Evolutionary conservation across 2,329 filamentous ascomycete species (phyloP), one percentile per base, ranked within the genome.

Genomic region (Aspergillus clavatus): DNA sequence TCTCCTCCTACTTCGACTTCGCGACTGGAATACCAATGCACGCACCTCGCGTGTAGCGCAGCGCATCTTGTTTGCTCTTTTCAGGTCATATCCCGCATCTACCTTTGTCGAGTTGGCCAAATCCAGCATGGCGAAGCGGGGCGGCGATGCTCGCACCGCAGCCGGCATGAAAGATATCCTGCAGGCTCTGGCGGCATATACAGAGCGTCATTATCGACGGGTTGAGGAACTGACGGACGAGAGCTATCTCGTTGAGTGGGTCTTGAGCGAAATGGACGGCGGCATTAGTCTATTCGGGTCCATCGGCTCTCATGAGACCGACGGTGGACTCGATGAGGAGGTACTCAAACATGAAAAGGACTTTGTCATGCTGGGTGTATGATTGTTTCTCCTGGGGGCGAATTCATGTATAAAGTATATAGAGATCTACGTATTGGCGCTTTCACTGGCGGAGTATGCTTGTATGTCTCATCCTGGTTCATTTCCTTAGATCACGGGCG

Each of bases 11-110:
- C 74, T 91, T 28, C 78, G 93, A 47, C 70, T 96, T 36, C 80
- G 94, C 37, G 93, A 98, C 70, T 98, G 93, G 93, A 98, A 98
- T 65, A 95, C 93, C 4, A 97, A 97, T 58, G 89, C 89, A 0
- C 80, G 88, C 50, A 95, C 89, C 3, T 84, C 89, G 1, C 79
- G 83, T 4, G 82, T 97, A 1, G 87, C 93, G 1, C 93, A 98
- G 69, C 81, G 84, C 26, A 84, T 98, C 11, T 72, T 98, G 6
- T 86, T 83, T 73, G 81, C 86, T 1, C 63, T 98, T 6, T 82
- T 95, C 41, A 82, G 82, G 53, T 86, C 83, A 47, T 95, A 95
- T 60, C 86, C 89, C 1, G 86, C 87, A 2, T 81, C 81, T 39
- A 81, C 84, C 46, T 81, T 97, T 46, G 84, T 89, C 1, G 81